A percentile compares a stretch with the other conserved stretches of the same genome.
Evolutionary conservation across 2,329 filamentous ascomycete genomes (phyloP).

Genomic region (Pseudogymnoascus sp.): DNA sequence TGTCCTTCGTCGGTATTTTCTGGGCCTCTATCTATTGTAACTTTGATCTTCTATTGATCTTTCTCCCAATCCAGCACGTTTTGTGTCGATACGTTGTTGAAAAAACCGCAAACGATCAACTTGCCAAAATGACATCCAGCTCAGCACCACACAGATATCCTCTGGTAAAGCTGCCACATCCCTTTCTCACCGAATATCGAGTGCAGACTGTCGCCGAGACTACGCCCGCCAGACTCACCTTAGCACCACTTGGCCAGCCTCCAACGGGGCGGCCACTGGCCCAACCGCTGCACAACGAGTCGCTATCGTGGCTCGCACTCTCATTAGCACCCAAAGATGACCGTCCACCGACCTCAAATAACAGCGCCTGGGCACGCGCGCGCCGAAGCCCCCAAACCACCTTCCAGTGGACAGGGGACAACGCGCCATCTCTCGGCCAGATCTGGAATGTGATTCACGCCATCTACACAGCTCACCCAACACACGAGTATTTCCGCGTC

Average conservation of each 20-base stretch:
- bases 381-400: slow-evolving; percentile 27
- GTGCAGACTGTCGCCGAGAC: slow-evolving; percentile 15
- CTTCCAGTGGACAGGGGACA: slow-evolving; percentile 28
- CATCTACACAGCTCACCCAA: slow-evolving; percentile 28
- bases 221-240: slow-evolving; percentile 13
- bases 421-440: slow-evolving; percentile 29
- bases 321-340: slow-evolving; percentile 18
- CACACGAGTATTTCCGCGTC: slow-evolving; percentile 31
- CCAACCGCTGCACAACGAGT: slow-evolving; percentile 26
- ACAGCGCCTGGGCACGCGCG: slow-evolving; percentile 32
- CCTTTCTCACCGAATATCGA: slow-evolving; percentile 19
- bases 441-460: slow-evolving; percentile 35
- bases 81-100: slow-evolving; percentile 4
- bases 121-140: not conserved
- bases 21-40: slow-evolving; percentile 1
- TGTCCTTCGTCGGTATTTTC: not conserved
- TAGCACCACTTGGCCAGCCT: slow-evolving; percentile 15
- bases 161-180: slow-evolving; percentile 19
- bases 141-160: slow-evolving; percentile 16
- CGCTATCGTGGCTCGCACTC: slow-evolving; percentile 26
- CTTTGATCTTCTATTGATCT: not conserved
- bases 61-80: not conserved
- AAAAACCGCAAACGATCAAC: not conserved
- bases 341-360: slow-evolving; percentile 27
- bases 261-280: slow-evolving; percentile 13